A percentile compares a stretch with the other conserved stretches of the same genome.
Conservation (phyloP, 169 alveolate genomes). For the Plasmodium fragile region DNA sequence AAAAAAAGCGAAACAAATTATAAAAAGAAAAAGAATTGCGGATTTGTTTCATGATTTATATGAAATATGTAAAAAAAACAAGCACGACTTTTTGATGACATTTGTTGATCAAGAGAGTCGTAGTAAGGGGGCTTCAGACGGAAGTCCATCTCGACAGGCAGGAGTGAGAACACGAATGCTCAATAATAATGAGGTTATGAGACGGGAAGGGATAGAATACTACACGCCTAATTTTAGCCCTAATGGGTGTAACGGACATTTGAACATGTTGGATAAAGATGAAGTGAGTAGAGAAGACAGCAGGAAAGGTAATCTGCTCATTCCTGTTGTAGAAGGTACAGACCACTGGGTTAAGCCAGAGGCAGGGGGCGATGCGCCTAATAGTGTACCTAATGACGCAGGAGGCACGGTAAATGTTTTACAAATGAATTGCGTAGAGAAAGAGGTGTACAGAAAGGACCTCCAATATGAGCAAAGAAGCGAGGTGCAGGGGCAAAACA, state of each 20-base stretch:
- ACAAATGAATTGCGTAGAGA: not conserved
- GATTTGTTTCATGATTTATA: conserved; percentile 10
- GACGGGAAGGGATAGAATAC: not conserved
- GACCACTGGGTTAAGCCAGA: not conserved
- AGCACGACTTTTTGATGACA: conserved; percentile 5
- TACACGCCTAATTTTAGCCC: not conserved
- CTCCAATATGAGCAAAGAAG: not conserved
- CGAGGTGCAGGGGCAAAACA: not conserved
- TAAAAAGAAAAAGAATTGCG: conserved; percentile 6
- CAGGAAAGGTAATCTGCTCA: not conserved
- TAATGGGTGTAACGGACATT: not conserved
- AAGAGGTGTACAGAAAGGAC: not conserved
- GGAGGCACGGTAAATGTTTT: not conserved
- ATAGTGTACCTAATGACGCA: not conserved
- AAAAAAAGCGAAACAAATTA: not conserved
- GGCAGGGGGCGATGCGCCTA: not conserved
- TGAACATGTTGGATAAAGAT: not conserved
- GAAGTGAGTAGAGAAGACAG: not conserved
- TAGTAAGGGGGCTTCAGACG: not conserved
- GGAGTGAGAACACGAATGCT: not conserved
- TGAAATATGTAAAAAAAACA: conserved; percentile 24
- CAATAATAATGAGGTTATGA: not conserved
- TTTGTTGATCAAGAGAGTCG: conserved; percentile 1
- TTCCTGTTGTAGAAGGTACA: not conserved
- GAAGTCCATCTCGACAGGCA: not conserved